Percentiles rank a stretch among this genome's conserved stretches.
Conservation (phyloP, 768 basidiomycete genomes). For the Phylloporus arenicola region DNA sequence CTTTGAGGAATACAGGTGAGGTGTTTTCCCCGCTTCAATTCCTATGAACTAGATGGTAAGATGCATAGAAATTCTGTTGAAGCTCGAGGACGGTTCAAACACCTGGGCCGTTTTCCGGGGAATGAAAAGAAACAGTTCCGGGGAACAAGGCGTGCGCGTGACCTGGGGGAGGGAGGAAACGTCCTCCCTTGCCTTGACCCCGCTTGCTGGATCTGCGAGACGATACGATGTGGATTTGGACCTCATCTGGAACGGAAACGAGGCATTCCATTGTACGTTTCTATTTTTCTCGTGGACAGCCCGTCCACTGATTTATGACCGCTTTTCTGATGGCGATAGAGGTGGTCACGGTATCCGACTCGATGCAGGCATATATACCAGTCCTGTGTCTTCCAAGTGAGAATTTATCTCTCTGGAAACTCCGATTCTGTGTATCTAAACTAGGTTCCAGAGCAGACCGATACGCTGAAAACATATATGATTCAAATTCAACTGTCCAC, state of each 20-base stretch:
- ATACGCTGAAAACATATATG: slow-evolving; percentile 10
- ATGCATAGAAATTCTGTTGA: slow-evolving; percentile 16
- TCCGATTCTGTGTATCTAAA: background rate
- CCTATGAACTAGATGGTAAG: background rate
- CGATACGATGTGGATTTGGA: slow-evolving; percentile 18
- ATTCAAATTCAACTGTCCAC: slow-evolving; percentile 8
- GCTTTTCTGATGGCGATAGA: slow-evolving; percentile 2
- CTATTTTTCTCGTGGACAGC: background rate
- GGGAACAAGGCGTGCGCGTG: slow-evolving; percentile 17
- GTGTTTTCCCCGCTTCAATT: background rate
- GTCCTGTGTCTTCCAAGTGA: slow-evolving; percentile 20
- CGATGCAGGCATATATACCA: slow-evolving; percentile 25
- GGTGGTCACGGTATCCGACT: slow-evolving; percentile 16
- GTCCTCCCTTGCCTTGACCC: slow-evolving; percentile 7
- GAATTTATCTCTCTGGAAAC: background rate
- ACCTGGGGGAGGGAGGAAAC: slow-evolving; percentile 20
- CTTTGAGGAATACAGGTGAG: slow-evolving; percentile 19
- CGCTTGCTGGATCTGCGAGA: slow-evolving; percentile 17
- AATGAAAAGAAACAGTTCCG: slow-evolving; percentile 26
- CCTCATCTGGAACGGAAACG: slow-evolving; percentile 19
- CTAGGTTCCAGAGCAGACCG: slow-evolving; percentile 12
- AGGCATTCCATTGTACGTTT: slow-evolving; percentile 9
- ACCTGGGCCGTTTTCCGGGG: slow-evolving; percentile 1
- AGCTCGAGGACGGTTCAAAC: slow-evolving; percentile 3
- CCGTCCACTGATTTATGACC: background rate